A percentile compares a stretch with the other conserved stretches of the same genome.
These are phyloP conservation scores for Musa troglodytarum DNA, from an alignment of 176 grass and related monocot genomes.

Conservation along the genomic window DNA sequence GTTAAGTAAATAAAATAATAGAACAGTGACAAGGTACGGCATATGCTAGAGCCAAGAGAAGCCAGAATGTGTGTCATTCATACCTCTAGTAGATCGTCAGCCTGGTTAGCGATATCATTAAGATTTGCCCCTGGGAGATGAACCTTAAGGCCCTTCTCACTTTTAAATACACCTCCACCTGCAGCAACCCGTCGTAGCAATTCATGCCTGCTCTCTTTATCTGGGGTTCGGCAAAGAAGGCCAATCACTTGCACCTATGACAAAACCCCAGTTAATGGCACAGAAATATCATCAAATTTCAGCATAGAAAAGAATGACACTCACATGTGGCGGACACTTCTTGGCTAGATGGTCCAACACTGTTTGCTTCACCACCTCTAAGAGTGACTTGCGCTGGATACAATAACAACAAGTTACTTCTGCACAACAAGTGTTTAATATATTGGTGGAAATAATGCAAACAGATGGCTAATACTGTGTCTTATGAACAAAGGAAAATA, in stretches of 20 bases:
- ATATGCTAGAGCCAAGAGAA: background rate
- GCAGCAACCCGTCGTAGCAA: conserved; percentile 76
- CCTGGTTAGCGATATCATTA: conserved; percentile 93
- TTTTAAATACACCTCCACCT: conserved; percentile 91
- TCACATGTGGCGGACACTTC: conserved; percentile 91
- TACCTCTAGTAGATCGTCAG: conserved; percentile 92
- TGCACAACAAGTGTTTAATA: too few relatives aligned
- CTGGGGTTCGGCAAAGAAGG: conserved; percentile 87
- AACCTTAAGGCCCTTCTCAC: conserved; percentile 67
- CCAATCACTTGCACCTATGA: conserved; percentile 92
- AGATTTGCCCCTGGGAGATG: conserved; percentile 87
- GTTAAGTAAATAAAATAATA: background rate
- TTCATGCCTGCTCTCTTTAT: conserved; percentile 87
- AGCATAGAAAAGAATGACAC: conserved; percentile 10
- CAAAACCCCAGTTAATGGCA: background rate
- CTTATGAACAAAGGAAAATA: background rate
- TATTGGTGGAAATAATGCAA: background rate
- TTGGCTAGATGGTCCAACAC: conserved; percentile 87
- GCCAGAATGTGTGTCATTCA: background rate
- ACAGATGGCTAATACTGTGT: background rate
- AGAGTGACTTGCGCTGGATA: conserved; percentile 63
- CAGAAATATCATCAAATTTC: background rate
- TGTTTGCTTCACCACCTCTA: conserved; percentile 87
- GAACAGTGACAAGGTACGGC: background rate
- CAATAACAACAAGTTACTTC: background rate